Evolutionary conservation across 768 basidiomycete genomes (phyloP).

Genomic region (Chiua virens): DNA sequence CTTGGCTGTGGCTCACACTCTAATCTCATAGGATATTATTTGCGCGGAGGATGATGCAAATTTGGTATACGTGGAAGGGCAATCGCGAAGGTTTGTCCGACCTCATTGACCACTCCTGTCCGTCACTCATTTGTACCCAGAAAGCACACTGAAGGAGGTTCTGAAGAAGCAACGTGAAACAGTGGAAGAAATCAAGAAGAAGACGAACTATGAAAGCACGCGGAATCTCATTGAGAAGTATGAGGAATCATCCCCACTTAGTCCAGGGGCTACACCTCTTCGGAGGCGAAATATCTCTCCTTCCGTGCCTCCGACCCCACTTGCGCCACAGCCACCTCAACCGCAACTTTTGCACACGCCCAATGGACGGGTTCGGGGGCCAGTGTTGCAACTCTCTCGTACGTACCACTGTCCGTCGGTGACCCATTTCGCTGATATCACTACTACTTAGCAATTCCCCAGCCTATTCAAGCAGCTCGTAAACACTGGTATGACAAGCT

Average conservation of each 20-base stretch:
- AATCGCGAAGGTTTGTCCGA: conserved; percentile 66
- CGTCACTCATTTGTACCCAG: conserved; percentile 38
- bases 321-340: conserved; percentile 28
- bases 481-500: conserved; percentile 87
- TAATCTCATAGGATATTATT: conserved; percentile 59
- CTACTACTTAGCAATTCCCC: conserved; percentile 34
- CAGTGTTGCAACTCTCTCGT: conserved; percentile 42
- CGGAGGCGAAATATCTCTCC: conserved; percentile 40
- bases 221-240: conserved; percentile 88
- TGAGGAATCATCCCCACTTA: conserved; percentile 55
- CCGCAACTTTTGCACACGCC: conserved; percentile 21
- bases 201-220: conserved; percentile 93
- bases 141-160: conserved; percentile 72
- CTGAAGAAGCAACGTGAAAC: conserved; percentile 79
- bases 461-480: conserved; percentile 48
- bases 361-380: conserved; percentile 18
- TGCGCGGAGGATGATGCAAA: conserved; percentile 74
- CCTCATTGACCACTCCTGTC: neutral
- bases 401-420: conserved; percentile 16
- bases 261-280: conserved; percentile 36
- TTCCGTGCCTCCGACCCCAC: conserved; percentile 32
- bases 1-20: neutral
- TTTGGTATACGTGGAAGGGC: conserved; percentile 81
- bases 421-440: conserved; percentile 8
- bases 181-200: conserved; percentile 96